Evolutionary conservation across 2,329 filamentous ascomycete species (phyloP).

Genomic region (Uncinocarpus reesii): DNA sequence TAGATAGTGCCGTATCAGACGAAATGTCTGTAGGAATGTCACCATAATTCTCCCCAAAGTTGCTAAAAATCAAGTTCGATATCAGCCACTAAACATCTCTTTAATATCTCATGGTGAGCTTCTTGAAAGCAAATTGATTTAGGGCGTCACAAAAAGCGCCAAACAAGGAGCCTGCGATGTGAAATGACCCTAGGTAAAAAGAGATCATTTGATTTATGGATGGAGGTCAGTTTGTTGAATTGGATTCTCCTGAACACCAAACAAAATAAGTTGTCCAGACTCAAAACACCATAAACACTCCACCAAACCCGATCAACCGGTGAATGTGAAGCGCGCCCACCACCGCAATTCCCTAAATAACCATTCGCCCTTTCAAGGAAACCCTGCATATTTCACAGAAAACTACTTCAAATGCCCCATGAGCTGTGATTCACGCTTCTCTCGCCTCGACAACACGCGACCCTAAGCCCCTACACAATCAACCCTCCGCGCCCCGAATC

Average conservation of each 20-base stretch:
- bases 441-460: neutral
- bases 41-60: too few relatives aligned
- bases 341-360: neutral
- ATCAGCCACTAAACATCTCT: too few relatives aligned
- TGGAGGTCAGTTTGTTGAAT: neutral
- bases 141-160: too few relatives aligned
- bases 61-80: too few relatives aligned
- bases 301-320: neutral
- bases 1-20: too few relatives aligned
- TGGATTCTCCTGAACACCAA: neutral
- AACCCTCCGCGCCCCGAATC: constrained; percentile 5
- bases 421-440: neutral
- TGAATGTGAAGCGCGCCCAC: too few relatives aligned
- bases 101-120: too few relatives aligned
- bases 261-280: neutral
- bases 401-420: neutral
- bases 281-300: neutral
- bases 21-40: too few relatives aligned
- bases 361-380: neutral
- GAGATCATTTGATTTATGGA: too few relatives aligned
- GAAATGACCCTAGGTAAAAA: too few relatives aligned
- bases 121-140: too few relatives aligned
- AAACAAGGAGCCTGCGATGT: too few relatives aligned
- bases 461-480: neutral
- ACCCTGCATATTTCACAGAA: neutral